Conservation (phyloP, 148 eudicot species). For the Rhododendron henanense region DNA sequence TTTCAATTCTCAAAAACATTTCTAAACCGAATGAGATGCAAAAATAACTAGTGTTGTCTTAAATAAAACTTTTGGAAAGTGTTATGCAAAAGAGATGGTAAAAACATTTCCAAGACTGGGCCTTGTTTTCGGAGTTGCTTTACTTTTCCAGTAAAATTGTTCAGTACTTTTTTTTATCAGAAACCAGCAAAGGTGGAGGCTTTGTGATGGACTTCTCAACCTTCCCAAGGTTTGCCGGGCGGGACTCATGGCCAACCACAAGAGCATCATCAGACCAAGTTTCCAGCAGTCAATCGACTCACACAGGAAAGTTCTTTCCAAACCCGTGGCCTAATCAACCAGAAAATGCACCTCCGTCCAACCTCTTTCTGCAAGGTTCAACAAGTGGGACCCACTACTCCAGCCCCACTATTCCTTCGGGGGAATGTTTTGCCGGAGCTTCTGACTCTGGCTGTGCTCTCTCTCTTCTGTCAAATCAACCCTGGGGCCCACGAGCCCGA, state of each 20-base stretch:
- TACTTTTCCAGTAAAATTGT: conserved; percentile 2
- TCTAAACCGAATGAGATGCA: neutral
- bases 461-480: conserved; percentile 99
- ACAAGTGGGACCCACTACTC: conserved; percentile 29
- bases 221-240: conserved; percentile 39
- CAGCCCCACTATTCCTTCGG: conserved; percentile 37
- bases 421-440: conserved; percentile 60
- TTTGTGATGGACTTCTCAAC: conserved; percentile 74
- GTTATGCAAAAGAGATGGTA: neutral
- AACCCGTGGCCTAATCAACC: conserved; percentile 52
- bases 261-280: conserved; percentile 40
- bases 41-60: neutral
- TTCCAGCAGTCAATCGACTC: conserved; percentile 33
- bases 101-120: neutral
- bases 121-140: neutral
- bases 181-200: conserved; percentile 48
- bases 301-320: conserved; percentile 37
- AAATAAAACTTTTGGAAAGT: neutral
- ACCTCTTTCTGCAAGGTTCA: conserved; percentile 45
- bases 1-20: neutral
- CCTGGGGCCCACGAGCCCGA: conserved; percentile 62
- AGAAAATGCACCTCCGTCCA: conserved; percentile 37
- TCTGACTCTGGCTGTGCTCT: conserved; percentile 75
- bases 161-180: conserved; percentile 29
- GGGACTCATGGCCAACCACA: conserved; percentile 44